Evolutionary conservation across 345 rosid genomes (phyloP).

Genomic region (Cardiospermum halicacabum): DNA sequence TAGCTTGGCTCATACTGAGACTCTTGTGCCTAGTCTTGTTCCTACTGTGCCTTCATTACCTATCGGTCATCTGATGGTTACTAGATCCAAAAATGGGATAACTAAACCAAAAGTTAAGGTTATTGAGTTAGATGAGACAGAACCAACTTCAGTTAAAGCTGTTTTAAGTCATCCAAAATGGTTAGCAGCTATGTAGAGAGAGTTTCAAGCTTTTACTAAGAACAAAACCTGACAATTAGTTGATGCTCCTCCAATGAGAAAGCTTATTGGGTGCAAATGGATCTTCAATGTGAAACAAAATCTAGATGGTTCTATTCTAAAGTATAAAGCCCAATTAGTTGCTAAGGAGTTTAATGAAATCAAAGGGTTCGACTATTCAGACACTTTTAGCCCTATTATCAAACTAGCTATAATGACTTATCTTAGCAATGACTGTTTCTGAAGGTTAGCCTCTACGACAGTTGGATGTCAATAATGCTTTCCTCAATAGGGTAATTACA

Average conservation of each 20-base stretch:
- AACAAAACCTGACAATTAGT: background rate
- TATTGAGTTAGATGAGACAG: no score
- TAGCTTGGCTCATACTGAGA: no score
- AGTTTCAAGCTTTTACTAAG: background rate
- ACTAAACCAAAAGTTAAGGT: no score
- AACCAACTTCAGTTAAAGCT: no score
- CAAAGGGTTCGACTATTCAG: background rate
- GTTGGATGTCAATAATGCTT: no score
- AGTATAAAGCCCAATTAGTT: background rate
- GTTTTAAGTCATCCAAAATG: no score
- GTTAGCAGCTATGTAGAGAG: background rate
- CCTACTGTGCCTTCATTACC: no score
- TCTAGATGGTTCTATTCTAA: background rate
- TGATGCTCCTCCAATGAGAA: background rate
- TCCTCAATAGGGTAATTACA: no score
- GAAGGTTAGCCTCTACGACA: background rate
- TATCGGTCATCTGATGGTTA: no score
- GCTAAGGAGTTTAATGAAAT: background rate
- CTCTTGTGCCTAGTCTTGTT: no score
- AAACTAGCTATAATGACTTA: background rate
- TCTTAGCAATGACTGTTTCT: background rate
- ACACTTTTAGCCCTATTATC: background rate
- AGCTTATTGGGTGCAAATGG: background rate
- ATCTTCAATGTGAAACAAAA: background rate
- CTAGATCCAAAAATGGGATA: no score